A percentile compares a stretch with the other conserved stretches of the same genome.
phyloP scores from a whole-genome alignment of 257 asterid species.

The Penstemon davidsonii region DNA sequence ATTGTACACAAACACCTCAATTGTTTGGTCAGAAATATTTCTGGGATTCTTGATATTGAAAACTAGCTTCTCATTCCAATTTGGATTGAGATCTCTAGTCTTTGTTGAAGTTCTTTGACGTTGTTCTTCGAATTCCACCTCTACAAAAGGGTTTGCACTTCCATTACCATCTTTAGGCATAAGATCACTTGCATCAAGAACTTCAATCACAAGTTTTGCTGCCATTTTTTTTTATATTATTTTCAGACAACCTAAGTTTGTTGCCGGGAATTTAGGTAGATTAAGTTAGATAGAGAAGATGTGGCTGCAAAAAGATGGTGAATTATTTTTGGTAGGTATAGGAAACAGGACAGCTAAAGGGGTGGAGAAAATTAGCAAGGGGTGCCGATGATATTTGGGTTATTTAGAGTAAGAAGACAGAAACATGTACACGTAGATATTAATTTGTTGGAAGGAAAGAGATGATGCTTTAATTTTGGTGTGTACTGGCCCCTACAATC shows the following conservation, averaged over 20 bases:
- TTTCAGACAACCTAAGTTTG: neutral
- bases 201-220: conserved; percentile 51
- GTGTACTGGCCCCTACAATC: conserved; percentile 26
- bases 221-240: too few relatives aligned
- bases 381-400: conserved; percentile 20
- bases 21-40: conserved; percentile 39
- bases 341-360: neutral
- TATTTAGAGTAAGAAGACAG: conserved; percentile 33
- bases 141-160: conserved; percentile 76
- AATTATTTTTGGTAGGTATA: conserved; percentile 19
- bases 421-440: conserved; percentile 28
- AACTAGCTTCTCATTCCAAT: conserved; percentile 75
- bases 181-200: conserved; percentile 76
- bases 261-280: conserved; percentile 23
- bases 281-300: conserved; percentile 25
- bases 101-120: conserved; percentile 59
- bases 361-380: conserved; percentile 26
- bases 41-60: conserved; percentile 56
- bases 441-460: conserved; percentile 20
- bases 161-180: conserved; percentile 95
- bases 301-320: conserved; percentile 16
- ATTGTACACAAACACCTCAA: conserved; percentile 65
- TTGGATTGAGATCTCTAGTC: conserved; percentile 70
- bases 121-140: conserved; percentile 70
- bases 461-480: conserved; percentile 9